Evolutionary conservation across 441 rosid genomes (phyloP).

Genomic region (Pelargonium citronellum): DNA sequence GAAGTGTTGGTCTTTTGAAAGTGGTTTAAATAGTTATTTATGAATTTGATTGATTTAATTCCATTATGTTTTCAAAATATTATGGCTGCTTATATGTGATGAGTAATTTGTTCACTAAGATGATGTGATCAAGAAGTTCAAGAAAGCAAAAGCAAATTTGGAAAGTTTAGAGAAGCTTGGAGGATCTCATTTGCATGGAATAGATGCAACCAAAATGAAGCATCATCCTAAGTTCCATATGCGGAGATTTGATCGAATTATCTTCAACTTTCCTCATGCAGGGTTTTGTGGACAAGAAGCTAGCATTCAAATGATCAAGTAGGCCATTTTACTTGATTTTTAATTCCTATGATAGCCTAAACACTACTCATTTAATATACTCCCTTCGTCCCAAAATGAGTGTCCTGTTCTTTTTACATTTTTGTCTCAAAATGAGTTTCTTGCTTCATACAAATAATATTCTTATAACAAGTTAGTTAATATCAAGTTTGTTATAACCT

Average conservation of each 20-base stretch:
- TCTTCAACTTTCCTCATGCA: constrained; percentile 47
- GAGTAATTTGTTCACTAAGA: constrained; percentile 21
- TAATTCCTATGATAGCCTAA: too few relatives aligned
- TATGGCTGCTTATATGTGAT: neutral
- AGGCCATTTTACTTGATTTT: constrained; percentile 7
- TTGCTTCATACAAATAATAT: too few relatives aligned
- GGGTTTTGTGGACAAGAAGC: constrained; percentile 43
- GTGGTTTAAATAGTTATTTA: too few relatives aligned
- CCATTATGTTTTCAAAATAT: too few relatives aligned
- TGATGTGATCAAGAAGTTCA: constrained; percentile 26
- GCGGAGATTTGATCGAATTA: constrained; percentile 42
- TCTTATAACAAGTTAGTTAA: too few relatives aligned
- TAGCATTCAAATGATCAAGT: constrained; percentile 26
- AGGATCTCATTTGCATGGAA: constrained; percentile 37
- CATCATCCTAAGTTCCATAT: constrained; percentile 24
- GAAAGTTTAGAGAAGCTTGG: constrained; percentile 30
- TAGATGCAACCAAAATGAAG: constrained; percentile 47
- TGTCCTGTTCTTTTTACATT: too few relatives aligned
- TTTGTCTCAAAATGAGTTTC: too few relatives aligned
- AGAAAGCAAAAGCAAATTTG: constrained; percentile 39
- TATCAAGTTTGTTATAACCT: too few relatives aligned
- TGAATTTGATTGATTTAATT: too few relatives aligned
- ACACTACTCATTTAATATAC: too few relatives aligned
- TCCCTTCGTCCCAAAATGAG: too few relatives aligned
- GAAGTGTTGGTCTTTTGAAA: too few relatives aligned